Conservation (phyloP, 2,329 filamentous ascomycete genomes). For the Laburnicola sp. region DNA sequence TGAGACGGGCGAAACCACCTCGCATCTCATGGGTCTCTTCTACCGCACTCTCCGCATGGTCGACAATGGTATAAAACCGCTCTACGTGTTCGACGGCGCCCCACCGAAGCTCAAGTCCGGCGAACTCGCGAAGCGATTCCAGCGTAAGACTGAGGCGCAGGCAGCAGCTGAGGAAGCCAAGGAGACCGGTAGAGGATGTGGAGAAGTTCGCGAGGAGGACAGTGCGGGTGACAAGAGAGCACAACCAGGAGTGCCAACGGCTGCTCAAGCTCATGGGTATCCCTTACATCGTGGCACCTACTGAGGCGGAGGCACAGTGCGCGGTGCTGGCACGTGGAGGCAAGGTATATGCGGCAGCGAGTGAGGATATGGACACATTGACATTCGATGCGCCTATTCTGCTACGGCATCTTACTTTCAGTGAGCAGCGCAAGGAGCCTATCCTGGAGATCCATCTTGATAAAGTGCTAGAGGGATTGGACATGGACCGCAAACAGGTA, state of each 20-base stretch:
- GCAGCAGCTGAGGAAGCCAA: conserved; percentile 93
- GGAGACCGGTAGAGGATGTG: conserved; percentile 96
- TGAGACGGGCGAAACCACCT: conserved; percentile 94
- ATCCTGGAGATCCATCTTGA: conserved; percentile 93
- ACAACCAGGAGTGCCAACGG: conserved; percentile 92
- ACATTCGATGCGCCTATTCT: conserved; percentile 93
- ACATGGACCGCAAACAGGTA: conserved; percentile 86
- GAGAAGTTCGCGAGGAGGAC: conserved; percentile 96
- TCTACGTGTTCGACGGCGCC: conserved; percentile 97
- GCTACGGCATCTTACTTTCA: conserved; percentile 90
- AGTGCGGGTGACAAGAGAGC: conserved; percentile 91
- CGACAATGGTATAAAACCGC: conserved; percentile 97
- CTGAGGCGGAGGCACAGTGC: conserved; percentile 96
- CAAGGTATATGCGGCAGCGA: conserved; percentile 95
- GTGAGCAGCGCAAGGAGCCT: conserved; percentile 94
- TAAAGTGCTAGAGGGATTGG: conserved; percentile 81
- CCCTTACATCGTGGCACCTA: conserved; percentile 91
- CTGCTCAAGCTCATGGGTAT: conserved; percentile 94
- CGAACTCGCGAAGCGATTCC: conserved; percentile 92
- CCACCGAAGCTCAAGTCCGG: conserved; percentile 97
- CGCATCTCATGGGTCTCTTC: conserved; percentile 99
- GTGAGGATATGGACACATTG: conserved; percentile 98
- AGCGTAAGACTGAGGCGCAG: conserved; percentile 88
- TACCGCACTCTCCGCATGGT: conserved; percentile 98
- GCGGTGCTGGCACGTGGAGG: conserved; percentile 84